Base-by-base conservation (phyloP, 495 filamentous ascomycete genomes). In the Articulospora tetracladia region DNA sequence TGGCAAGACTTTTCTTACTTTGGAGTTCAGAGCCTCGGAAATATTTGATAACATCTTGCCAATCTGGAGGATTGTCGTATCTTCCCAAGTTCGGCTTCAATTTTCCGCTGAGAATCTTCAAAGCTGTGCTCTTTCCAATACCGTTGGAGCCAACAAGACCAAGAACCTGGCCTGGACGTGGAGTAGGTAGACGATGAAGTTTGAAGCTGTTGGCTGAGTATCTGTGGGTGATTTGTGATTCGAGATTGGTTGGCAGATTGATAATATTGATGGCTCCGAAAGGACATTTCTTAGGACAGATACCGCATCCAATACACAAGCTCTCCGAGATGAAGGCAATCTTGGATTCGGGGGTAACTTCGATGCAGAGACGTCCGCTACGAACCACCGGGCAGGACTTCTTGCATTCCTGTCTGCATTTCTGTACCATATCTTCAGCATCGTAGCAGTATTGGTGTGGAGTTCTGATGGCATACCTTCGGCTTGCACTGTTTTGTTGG, bases 201-300 rank as follows among this genome's bases (percentile, higher is more conserved):
- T 98, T 98, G 83, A 98, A 98, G 78, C 93, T 97, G 80, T 98
- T 98, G 66, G 94, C 93, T 13, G 93, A 93, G 76, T 98, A 98
- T 73, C 95, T 90, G 73, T 98, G 94, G 60, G 94, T 98, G 66
- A 98, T 93, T 69, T 97, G 89, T 58, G 86, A 93, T 74, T 98
- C 94, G 72, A 98, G 85, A 75, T 98, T 98, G 74, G 94, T 98
- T 57, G 95, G 94, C 76, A 98, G 76, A 77, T 98, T 98, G 90
- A 98, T 98, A 73, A 98, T 98, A 71, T 92, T 92, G 76, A 98
- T 98, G 58, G 95, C 94, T 67, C 91, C 89, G 74, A 98, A 98
- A n/a, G 94, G 94, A 75, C 94, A 98, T 75, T 97, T 97, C 79
- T 98, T 98, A 26, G 92, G 91, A 70, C 94, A 98, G 76, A 98